Evolutionary conservation across 2,329 filamentous ascomycete species (phyloP).

Genomic region (Biscogniauxia marginata): DNA sequence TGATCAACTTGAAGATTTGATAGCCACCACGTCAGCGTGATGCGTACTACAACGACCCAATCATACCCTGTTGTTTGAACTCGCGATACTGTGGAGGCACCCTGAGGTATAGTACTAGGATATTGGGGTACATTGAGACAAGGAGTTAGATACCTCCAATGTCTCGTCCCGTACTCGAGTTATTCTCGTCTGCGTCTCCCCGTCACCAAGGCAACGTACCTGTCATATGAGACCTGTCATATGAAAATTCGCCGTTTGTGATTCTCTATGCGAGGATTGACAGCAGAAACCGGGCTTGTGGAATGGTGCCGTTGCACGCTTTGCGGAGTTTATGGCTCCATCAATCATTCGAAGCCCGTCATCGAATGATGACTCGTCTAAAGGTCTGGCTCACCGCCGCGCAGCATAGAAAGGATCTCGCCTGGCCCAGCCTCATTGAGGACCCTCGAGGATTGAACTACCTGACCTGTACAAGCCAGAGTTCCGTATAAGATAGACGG

Average conservation of each 20-base stretch:
- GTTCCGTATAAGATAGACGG: neutral
- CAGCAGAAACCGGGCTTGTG: neutral
- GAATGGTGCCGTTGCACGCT: neutral
- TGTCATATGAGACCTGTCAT: neutral
- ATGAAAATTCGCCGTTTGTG: neutral
- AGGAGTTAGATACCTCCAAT: neutral
- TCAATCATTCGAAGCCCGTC: neutral
- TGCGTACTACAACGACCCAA: neutral
- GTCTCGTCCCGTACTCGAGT: neutral
- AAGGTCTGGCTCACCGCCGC: neutral
- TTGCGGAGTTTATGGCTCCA: neutral
- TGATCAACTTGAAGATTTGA: neutral
- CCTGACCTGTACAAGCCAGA: neutral
- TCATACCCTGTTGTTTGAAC: neutral
- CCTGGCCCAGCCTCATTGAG: neutral
- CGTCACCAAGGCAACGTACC: neutral
- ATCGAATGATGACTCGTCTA: neutral
- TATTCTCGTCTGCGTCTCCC: neutral
- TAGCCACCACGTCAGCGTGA: neutral
- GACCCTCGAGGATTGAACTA: neutral
- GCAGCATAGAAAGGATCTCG: neutral
- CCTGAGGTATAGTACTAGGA: neutral
- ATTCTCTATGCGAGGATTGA: neutral
- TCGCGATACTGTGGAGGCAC: neutral
- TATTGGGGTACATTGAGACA: neutral